Base-by-base conservation (phyloP, 1,139 yeast species). In the Geotrichum fermentans region DNA sequence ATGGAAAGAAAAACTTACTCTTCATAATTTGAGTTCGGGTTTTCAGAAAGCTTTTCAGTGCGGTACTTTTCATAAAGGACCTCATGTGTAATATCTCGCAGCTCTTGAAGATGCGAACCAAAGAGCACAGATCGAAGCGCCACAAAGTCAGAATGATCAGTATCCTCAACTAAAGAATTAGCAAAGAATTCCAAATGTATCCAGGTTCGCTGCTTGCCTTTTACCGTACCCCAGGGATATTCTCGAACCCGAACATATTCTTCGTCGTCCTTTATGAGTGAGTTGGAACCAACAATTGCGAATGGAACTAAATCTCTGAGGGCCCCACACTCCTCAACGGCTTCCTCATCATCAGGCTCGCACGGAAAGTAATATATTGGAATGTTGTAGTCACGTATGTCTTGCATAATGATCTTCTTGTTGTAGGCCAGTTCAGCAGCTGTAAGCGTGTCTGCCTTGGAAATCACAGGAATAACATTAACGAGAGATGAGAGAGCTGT, bases 61-160 rank as follows among this genome's bases (percentile, higher is more conserved):
- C 98, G 83, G 69, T 92, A 92, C 54, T 83, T 82, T 67, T 92
- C 98, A 65, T 92, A 92, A 56, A 90, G 73, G 60, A 86, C 80
- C 64, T 89, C 96, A 64, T 89, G 96, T 20, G 97, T 92, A 63
- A 83, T 79, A 62, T 92, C 97, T 67, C 90, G 87, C 67, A 92
- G 78, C 64, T 92, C 98, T 63, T 86, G 90, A 60, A 92, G 74
- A 65, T 92, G 98, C n/a, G 96, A 81, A 42, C 95, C 92, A 60
- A 92, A 77, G 44, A 92, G 69, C 1, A 92, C 90, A 49, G 89
- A 82, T 63, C 90, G 82, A 60, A 92, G 73, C 21, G 84, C 76
- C n/a, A 83, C 77, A 65, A 92, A 88, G 66, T 92, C 97, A 49
- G 94, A 82, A 58, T 82, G 78, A 50, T 78, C 78, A 18, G 95